Base-by-base conservation (phyloP, 1,284 basidiomycete species). In the Erythrobasidium hasegawianum region DNA sequence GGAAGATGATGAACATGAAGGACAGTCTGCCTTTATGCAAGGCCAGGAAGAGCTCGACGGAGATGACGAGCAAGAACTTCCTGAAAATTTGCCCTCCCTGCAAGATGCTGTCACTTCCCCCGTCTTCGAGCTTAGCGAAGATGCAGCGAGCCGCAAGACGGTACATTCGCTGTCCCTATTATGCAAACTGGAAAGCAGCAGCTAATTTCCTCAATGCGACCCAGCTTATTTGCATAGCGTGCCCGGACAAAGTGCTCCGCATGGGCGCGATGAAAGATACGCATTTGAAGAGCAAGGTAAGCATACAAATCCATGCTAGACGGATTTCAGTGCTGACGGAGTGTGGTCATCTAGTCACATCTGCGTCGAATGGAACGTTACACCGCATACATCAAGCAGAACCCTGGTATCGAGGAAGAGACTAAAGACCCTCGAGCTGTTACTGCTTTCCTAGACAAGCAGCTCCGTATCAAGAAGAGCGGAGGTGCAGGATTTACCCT, bases 401-500 rank as follows among this genome's bases (percentile, higher is more conserved):
- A 53, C 50, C 50, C 50, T 16, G 26, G 7, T 27, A 22, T 53
- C n/a, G n/a, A n/a, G 26, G 50, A 53, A 53, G 50, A 53, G 22
- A 53, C 50, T 7, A 5, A n/a, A n/a, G 50, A 53, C 20, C 50
- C 50, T n/a, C 50, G 50, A 16, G 22, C 22, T 16, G 26, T 53
- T 8, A 29, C 50, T 29, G 22, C 18, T 24, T 53, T 53, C 26
- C 26, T 53, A 5, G 50, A 53, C 26, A 27, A 27, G 22, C 20
- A 53, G 26, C 50, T 53, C 22, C n/a, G 50, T 8, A 22, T 22
- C 18, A 53, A 53, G 26, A 53, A 53, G 26, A 24, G 22, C 26
- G 50, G 50, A 16, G 50, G 50, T 16, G 50, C 50, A 53, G 50
- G 50, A n/a, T 53, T 53, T 27, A 29, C 26, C 18, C 9, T 53